A percentile compares a stretch with the other conserved stretches of the same genome.
Evolutionary conservation across 495 filamentous ascomycete species (phyloP).

Genomic region (Apodospora peruviana): DNA sequence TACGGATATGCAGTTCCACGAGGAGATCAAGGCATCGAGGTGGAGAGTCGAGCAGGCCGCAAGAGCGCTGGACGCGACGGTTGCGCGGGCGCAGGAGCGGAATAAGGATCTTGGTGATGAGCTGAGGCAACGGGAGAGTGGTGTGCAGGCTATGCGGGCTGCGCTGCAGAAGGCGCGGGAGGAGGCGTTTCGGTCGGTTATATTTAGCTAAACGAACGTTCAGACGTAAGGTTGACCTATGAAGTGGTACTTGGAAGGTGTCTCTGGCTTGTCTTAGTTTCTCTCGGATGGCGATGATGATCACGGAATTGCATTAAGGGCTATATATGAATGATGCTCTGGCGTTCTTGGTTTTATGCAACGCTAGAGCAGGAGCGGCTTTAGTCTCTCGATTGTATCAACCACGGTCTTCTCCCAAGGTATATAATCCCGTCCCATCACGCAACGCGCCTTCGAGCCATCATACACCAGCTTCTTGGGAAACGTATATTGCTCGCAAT

Average conservation of each 20-base stretch:
- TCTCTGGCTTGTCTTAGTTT: too few relatives aligned
- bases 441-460: conserved; percentile 20
- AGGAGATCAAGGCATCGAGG: conserved; percentile 36
- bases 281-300: background rate
- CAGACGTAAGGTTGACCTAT: too few relatives aligned
- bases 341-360: too few relatives aligned
- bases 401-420: conserved; percentile 32
- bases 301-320: background rate
- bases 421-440: conserved; percentile 29
- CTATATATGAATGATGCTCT: too few relatives aligned
- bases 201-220: too few relatives aligned
- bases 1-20: conserved; percentile 39
- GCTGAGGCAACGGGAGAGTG: conserved; percentile 16
- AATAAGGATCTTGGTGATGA: conserved; percentile 11
- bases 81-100: conserved; percentile 18
- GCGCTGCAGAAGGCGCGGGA: conserved; percentile 37
- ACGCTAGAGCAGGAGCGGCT: too few relatives aligned
- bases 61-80: conserved; percentile 12
- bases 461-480: conserved; percentile 17
- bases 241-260: too few relatives aligned
- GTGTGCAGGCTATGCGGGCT: conserved; percentile 24
- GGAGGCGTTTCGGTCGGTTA: too few relatives aligned
- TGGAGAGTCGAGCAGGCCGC: conserved; percentile 23
- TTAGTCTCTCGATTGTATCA: conserved; percentile 19
- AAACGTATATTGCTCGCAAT: conserved; percentile 9